phyloP scores from a whole-genome alignment of 768 basidiomycete species.

The Tricholoma bakamatsutake region DNA sequence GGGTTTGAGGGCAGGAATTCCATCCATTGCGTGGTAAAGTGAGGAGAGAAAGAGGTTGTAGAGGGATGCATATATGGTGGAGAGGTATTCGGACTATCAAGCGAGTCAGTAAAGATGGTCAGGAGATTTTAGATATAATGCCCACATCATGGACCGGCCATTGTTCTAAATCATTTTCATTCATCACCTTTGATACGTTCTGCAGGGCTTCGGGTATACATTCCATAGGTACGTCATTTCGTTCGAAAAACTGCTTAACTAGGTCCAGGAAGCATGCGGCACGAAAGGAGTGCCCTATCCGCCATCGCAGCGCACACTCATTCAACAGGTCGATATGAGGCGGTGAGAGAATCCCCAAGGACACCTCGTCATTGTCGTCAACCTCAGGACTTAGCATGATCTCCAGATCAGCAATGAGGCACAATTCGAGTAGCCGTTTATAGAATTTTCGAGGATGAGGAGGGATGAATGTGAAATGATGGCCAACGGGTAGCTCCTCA shows the following conservation, averaged over 20 bases:
- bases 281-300: constrained; percentile 75
- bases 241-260: constrained; percentile 82
- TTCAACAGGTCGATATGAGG: constrained; percentile 78
- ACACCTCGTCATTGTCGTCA: constrained; percentile 94
- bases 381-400: constrained; percentile 86
- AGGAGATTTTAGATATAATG: constrained; percentile 14
- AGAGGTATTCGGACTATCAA: constrained; percentile 59
- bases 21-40: constrained; percentile 80
- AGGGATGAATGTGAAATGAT: constrained; percentile 87
- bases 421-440: constrained; percentile 74
- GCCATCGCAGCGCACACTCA: constrained; percentile 87
- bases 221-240: constrained; percentile 87
- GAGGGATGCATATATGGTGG: constrained; percentile 60
- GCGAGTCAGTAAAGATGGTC: constrained; percentile 1
- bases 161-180: constrained; percentile 62
- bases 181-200: constrained; percentile 61
- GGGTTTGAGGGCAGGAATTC: constrained; percentile 66
- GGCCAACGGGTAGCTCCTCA: constrained; percentile 66
- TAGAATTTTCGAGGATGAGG: constrained; percentile 84
- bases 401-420: constrained; percentile 81
- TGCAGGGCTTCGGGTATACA: constrained; percentile 89
- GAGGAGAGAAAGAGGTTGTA: constrained; percentile 85
- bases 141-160: constrained; percentile 85
- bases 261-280: constrained; percentile 78
- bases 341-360: constrained; percentile 80